Evolutionary conservation across 2,329 filamentous ascomycete genomes (phyloP), one percentile per base, ranked within the genome.

Genomic region (Aspergillus brunneoviolaceus): DNA sequence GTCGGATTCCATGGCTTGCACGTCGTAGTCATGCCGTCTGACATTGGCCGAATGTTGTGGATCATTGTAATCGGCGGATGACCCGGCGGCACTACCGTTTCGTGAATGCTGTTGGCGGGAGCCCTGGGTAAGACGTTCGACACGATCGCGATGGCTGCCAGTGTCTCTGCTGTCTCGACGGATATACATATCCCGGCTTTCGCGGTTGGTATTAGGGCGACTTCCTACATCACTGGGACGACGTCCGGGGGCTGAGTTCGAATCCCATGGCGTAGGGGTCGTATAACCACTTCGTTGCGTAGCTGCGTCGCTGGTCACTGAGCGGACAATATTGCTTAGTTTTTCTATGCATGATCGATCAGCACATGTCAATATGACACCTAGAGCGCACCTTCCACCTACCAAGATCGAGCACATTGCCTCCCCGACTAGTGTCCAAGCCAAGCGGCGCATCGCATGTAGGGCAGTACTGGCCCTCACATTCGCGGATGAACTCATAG

Each of bases 401-500:
- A 96, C 93, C 92, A 69, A 96, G 89, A 78, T 96, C 91, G 67
- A 96, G 81, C 57, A 97, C 89, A 80, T 96, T 97, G 65, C 93
- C 93, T 61, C 92, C 92, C 64, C 95, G 86, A 74, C 91, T 96
- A 6, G 92, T 95, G 77, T 99, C 95, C 49, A 99, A 81, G 63
- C 93, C 92, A 55, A 99, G 80, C 21, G 95, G 92, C 65, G 93
- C 90, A 80, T 96, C 90, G 77, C 95, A 99, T 65, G 91, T 90
- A 29, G 95, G 95, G 77, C 95, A 99, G 71, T 92, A 93, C 71
- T 98, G 92, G 56, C 91, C 91, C 67, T 98, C 93, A 60, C 94
- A 90, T 72, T 97, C 94, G 71, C 91, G 90, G 69, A 99, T 96
- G 74, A 96, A 97, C 77, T 99, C 95, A 79, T 98, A 98, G 74